Conservation (phyloP, 345 rosid species). For the Abelmoschus esculentus region DNA sequence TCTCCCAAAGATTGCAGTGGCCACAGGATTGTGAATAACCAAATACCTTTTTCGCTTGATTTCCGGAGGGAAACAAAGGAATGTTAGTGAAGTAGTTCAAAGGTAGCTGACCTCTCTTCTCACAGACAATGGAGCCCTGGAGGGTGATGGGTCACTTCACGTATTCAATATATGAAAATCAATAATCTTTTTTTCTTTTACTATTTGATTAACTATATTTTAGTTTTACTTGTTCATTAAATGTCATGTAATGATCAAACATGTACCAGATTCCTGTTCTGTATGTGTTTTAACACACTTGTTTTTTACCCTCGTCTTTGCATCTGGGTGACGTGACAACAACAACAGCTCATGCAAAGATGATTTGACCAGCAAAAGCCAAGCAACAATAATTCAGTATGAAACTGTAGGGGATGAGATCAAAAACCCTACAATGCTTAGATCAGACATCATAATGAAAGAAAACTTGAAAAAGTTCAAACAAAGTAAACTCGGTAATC, state of each 20-base stretch:
- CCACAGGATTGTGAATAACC: background rate
- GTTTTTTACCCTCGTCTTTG: background rate
- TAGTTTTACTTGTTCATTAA: background rate
- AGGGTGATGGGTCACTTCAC: conserved; percentile 6
- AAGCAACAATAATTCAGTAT: conserved; percentile 28
- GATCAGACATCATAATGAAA: too few species aligned
- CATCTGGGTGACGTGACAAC: conserved; percentile 44
- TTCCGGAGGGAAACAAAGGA: conserved; percentile 12
- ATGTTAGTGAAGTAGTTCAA: background rate
- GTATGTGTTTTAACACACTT: background rate
- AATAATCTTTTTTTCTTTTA: background rate
- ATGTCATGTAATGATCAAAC: conserved; percentile 16
- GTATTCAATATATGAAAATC: background rate
- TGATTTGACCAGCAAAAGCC: conserved; percentile 35
- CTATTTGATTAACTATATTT: background rate
- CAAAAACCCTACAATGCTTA: too few species aligned
- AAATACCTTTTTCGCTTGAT: conserved; percentile 10
- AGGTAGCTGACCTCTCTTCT: background rate
- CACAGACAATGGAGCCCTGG: background rate
- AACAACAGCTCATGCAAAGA: conserved; percentile 50
- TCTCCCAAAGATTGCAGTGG: too few species aligned
- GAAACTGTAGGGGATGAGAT: conserved; percentile 15
- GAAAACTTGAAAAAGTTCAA: too few species aligned
- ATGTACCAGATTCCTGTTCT: background rate
- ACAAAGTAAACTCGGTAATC: too few species aligned